Evolutionary conservation across 2,329 filamentous ascomycete genomes (phyloP), one percentile per base, ranked within the genome.

Genomic region (Zasmidium citrigriseum): DNA sequence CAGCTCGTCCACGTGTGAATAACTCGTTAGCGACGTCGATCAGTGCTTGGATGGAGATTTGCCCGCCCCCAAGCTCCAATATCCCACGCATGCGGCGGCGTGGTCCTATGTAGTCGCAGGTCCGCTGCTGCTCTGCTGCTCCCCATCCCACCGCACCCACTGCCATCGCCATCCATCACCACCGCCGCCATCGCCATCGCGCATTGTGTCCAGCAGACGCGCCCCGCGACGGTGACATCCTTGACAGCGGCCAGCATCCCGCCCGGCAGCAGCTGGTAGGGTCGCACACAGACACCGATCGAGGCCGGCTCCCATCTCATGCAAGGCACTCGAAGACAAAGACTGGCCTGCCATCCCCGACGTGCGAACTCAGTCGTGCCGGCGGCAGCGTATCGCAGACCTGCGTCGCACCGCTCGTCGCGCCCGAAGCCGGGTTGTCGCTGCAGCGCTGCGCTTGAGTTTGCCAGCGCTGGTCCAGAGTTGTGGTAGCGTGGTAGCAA

Each of bases 311-410:
- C 34, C 34, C 14, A 41, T 9, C 27, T n/a, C 34, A 41, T 41
- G 34, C 34, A 41, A 41, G 34, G 34, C 34, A 41, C 34, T 41
- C 5, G 34, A 22, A 20, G 47, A 25, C 22, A 22, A 18, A 25
- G 22, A 49, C 47, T 49, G 47, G 47, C 21, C 47, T 49, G 23
- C 24, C 14, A 49, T 27, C 47, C 16, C 22, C 47, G 47, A 49
- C 47, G 47, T 49, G 21, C 24, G 45, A 47, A 47, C 34, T 41
- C 34, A 41, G 34, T 41, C 34, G 34, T n/a, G 14, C 4, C 12
- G 34, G 7, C 34, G 34, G 34, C 34, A 41, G 34, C 34, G 34
- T 41, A 41, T 41, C 34, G 34, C 34, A 41, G 34, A 41, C 34
- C 12, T 10, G 34, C 34, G 34, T 41, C 18, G 34, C 34, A 41